Evolutionary conservation across 1,139 yeast genomes (phyloP).

Genomic region (Scheffersomyces insectosa): DNA sequence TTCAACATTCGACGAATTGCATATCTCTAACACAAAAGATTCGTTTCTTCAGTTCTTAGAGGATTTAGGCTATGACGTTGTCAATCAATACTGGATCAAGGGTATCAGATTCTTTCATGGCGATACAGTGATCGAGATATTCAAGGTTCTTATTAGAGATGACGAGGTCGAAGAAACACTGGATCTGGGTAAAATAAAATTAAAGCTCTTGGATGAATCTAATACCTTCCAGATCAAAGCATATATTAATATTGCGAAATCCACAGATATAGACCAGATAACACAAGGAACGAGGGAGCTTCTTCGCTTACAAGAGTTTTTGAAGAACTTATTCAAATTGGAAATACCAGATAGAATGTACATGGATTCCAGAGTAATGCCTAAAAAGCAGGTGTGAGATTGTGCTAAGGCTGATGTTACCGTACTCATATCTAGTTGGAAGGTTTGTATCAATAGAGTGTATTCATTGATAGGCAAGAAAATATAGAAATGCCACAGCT

Average conservation of each 20-base stretch:
- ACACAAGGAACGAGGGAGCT: conserved; percentile 66
- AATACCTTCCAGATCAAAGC: conserved; percentile 65
- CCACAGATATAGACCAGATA: conserved; percentile 76
- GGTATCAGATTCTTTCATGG: conserved; percentile 69
- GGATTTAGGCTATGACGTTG: conserved; percentile 70
- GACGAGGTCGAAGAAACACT: conserved; percentile 24
- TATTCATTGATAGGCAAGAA: too few species aligned
- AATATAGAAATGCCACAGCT: too few species aligned
- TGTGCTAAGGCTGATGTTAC: too few species aligned
- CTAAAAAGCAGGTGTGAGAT: conserved; percentile 10
- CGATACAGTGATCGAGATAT: conserved; percentile 61
- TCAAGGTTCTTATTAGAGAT: conserved; percentile 48
- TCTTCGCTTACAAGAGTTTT: conserved; percentile 59
- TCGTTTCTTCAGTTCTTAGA: conserved; percentile 52
- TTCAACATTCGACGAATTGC: conserved; percentile 4
- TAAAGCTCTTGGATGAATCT: conserved; percentile 53
- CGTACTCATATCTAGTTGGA: too few species aligned
- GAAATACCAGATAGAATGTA: conserved; percentile 74
- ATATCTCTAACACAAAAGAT: conserved; percentile 21
- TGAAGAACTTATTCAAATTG: conserved; percentile 66
- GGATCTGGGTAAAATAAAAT: conserved; percentile 27
- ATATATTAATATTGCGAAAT: conserved; percentile 65
- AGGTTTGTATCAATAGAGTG: too few species aligned
- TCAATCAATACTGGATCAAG: conserved; percentile 64
- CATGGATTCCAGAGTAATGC: conserved; percentile 70